Base-by-base conservation (phyloP, 1,284 basidiomycete species). In the Neonothopanus nambi region DNA sequence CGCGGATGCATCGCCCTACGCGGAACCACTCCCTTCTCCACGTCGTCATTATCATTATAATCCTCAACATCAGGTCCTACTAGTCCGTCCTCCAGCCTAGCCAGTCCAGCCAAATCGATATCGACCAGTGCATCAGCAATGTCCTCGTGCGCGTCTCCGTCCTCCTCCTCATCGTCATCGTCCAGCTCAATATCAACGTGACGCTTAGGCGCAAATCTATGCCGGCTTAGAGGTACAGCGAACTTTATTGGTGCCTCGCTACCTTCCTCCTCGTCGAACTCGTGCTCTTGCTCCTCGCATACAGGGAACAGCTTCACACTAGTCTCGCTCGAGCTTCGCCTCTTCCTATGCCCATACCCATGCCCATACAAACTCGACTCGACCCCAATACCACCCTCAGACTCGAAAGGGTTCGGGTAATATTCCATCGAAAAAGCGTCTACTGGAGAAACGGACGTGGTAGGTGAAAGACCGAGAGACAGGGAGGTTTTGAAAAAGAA, bases 211-310 rank as follows among this genome's bases (percentile, higher is more conserved):
- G 30, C 30, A 44, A 43, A 35, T 20, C 28, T 43, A 28, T 38
- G 30, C n/a, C 21, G 40, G 18, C 21, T 30, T 11, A 18, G 12
- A 23, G 18, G 12, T 9, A 12, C 26, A 18, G 18, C 37, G 20
- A 18, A 42, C 15, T 15, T 9, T 9, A 36, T 20, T 6, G 28
- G 36, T n/a, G 7, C 17, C n/a, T 20, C 43, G 37, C 11, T 26
- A 18, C 40, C 35, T n/a, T 38, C 28, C 9, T 38, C 52, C 30
- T 42, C 45, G 11, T 42, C 20, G 4, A 21, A 42, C 18, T 75
- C 75, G 7, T 69, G 72, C 51, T 73, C 73, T n/a, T 70, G 66
- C 51, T 80, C 78, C 59, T 82, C 79, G 51, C 66, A 70, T n/a
- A 80, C 76, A 1, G 79, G 74, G 61, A 80, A 79, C 40, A 80